Percentiles rank a stretch among this genome's conserved stretches.
phyloP scores from a whole-genome alignment of 306 rosid species.

The Prunus mira region DNA sequence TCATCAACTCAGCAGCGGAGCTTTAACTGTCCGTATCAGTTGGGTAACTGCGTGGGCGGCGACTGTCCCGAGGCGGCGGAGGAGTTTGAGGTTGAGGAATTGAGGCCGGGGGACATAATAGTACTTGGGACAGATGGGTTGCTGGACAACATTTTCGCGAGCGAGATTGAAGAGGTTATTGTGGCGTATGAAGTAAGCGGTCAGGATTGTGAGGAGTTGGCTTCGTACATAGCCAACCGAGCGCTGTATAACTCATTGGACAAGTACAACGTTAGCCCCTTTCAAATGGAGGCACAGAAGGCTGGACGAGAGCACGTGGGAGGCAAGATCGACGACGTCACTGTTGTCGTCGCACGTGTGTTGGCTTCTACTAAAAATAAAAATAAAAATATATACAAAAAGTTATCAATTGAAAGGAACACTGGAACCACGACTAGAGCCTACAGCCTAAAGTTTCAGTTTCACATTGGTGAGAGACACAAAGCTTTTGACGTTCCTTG shows the following conservation, averaged over 20 bases:
- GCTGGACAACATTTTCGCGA: constrained; percentile 1
- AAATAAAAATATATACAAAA: too few species aligned
- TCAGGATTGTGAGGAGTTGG: background rate
- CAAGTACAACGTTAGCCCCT: background rate
- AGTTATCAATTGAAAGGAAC: too few species aligned
- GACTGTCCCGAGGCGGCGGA: background rate
- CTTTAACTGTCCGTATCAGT: constrained; percentile 1
- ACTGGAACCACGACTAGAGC: too few species aligned
- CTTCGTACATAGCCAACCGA: background rate
- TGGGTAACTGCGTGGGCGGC: background rate
- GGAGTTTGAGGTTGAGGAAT: background rate
- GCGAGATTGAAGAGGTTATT: background rate
- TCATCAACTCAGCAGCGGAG: background rate
- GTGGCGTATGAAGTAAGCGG: background rate
- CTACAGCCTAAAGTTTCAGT: too few species aligned
- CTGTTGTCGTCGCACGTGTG: background rate
- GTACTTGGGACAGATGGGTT: constrained; percentile 1
- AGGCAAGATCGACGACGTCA: background rate
- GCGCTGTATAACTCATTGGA: background rate
- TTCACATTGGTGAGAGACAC: too few species aligned
- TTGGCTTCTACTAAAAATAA: too few species aligned
- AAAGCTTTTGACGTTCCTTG: too few species aligned
- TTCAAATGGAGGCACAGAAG: background rate
- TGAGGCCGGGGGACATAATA: background rate
- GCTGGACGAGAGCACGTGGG: background rate